These are phyloP conservation scores for Lobosporangium transversale DNA, from an alignment of 192 early-diverging fungal species.

Conservation along the genomic window DNA sequence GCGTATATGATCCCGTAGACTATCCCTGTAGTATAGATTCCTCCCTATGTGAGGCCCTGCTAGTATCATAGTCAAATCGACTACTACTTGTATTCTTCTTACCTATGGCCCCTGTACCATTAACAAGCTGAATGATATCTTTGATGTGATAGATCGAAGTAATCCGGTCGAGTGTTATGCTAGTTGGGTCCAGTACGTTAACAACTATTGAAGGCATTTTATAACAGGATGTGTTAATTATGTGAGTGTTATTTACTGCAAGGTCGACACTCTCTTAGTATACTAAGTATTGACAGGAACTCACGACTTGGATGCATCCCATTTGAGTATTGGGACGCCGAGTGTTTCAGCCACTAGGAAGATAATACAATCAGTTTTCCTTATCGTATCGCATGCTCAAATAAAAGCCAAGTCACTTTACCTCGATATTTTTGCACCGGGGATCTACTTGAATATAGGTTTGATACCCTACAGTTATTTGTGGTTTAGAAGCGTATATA, in stretches of 20 bases:
- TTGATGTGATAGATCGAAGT: conserved; percentile 11
- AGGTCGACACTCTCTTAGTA: background rate
- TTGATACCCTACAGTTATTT: conserved; percentile 30
- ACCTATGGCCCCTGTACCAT: conserved; percentile 10
- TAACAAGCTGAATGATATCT: conserved; percentile 8
- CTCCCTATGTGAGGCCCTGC: background rate
- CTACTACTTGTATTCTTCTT: background rate
- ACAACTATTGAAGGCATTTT: too few relatives aligned
- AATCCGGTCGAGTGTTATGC: conserved; percentile 13
- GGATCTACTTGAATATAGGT: conserved; percentile 42
- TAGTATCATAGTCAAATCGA: background rate
- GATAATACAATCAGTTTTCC: background rate
- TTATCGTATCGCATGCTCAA: background rate
- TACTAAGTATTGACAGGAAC: background rate
- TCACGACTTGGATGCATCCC: conserved; percentile 19
- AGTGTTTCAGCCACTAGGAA: conserved; percentile 46
- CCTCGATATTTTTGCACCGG: conserved; percentile 42
- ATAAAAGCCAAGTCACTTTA: background rate
- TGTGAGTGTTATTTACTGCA: background rate
- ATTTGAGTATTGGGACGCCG: conserved; percentile 4
- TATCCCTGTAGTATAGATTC: background rate
- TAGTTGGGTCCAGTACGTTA: too few relatives aligned
- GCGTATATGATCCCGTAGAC: conserved; percentile 25
- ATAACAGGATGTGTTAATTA: background rate
- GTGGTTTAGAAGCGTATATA: conserved; percentile 22